Conservation (phyloP, 352 stramenopile genomes). For the Phytophthora chlamydospora region DNA sequence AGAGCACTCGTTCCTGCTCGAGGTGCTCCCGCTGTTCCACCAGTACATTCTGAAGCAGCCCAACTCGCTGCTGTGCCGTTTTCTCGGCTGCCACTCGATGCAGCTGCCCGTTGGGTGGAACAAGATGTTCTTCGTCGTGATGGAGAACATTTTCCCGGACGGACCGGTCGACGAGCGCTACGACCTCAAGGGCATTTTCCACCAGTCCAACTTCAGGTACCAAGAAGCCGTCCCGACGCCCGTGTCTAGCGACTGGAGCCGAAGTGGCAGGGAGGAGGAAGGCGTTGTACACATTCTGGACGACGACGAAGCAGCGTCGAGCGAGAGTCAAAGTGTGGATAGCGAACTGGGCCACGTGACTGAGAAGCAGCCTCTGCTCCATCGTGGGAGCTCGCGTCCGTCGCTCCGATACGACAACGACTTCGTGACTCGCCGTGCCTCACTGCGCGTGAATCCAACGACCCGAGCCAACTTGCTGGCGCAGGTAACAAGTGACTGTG, state of each 20-base stretch:
- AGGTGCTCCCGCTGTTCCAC: constrained; percentile 84
- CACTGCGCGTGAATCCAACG: constrained; percentile 71
- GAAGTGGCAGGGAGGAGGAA: constrained; percentile 40
- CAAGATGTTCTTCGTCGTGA: constrained; percentile 92
- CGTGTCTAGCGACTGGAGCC: constrained; percentile 43
- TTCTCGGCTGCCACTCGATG: constrained; percentile 88
- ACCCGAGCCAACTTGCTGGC: constrained; percentile 77
- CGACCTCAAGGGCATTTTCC: constrained; percentile 86
- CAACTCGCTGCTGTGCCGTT: constrained; percentile 80
- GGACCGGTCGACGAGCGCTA: constrained; percentile 81
- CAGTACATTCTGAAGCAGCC: constrained; percentile 87
- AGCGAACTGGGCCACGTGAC: constrained; percentile 44
- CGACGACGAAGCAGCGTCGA: constrained; percentile 38
- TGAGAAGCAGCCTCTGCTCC: constrained; percentile 64
- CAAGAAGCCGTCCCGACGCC: constrained; percentile 51
- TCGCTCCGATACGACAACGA: constrained; percentile 81
- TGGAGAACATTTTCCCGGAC: constrained; percentile 88
- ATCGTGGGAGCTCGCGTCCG: constrained; percentile 58
- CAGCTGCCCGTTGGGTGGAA: constrained; percentile 90
- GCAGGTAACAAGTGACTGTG: constrained; percentile 84
- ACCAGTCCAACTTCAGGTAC: constrained; percentile 60
- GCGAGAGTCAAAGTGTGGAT: constrained; percentile 33
- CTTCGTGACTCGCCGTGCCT: constrained; percentile 73
- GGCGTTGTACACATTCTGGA: constrained; percentile 17
- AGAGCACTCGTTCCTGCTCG: constrained; percentile 84